A percentile compares a stretch with the other conserved stretches of the same genome.
These are phyloP conservation scores for Phytophthora pluvialis DNA, from an alignment of 352 stramenopile genomes.

Conservation along the genomic window DNA sequence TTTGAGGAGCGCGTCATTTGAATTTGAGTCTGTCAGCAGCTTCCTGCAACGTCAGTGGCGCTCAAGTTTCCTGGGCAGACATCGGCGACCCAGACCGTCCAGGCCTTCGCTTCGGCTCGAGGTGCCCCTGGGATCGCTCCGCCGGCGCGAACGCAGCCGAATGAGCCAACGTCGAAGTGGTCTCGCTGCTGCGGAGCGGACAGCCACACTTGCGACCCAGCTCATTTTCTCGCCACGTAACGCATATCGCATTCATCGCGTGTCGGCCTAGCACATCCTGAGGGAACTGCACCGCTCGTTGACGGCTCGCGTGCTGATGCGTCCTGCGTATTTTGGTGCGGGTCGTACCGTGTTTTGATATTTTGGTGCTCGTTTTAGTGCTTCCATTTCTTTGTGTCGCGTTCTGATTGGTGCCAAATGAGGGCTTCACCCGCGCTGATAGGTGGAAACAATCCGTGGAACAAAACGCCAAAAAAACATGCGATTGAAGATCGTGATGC, in stretches of 20 bases:
- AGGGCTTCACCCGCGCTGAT: conserved; percentile 7
- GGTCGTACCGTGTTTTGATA: too few species aligned
- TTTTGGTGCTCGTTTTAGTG: conserved; percentile 3
- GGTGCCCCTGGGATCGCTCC: too few species aligned
- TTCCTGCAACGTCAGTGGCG: conserved; percentile 8
- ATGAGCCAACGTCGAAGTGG: not conserved
- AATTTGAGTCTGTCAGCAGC: conserved; percentile 28
- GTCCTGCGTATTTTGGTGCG: not conserved
- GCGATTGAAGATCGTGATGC: conserved; percentile 41
- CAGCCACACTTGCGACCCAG: not conserved
- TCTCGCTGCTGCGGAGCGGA: not conserved
- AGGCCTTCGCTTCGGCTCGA: too few species aligned
- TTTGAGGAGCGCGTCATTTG: conserved; percentile 20
- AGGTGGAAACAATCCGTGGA: conserved; percentile 32
- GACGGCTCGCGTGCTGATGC: not conserved
- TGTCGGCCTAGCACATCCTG: not conserved
- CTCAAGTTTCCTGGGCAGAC: conserved; percentile 5
- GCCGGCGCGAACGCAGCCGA: not conserved
- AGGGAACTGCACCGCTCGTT: not conserved
- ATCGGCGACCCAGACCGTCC: not conserved
- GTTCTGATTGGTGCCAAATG: conserved; percentile 26
- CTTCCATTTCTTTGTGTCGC: conserved; percentile 15
- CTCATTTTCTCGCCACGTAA: not conserved
- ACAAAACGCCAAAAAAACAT: conserved; percentile 18
- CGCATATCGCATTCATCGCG: too few species aligned